Conservation (phyloP, 108 stramenopile species). For the Schizochytrium sp. region DNA sequence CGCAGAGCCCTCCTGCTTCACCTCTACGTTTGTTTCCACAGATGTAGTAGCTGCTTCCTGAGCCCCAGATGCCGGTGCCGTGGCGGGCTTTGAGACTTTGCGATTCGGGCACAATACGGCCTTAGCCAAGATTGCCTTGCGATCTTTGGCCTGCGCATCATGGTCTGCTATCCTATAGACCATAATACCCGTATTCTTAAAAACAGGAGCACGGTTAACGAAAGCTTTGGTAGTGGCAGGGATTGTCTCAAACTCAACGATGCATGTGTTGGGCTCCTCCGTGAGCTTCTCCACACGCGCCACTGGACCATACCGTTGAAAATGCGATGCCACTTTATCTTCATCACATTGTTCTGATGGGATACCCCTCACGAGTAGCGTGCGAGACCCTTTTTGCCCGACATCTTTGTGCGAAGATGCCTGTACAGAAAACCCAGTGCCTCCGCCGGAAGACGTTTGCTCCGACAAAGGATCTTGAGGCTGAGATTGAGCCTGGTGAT, state of each 20-base stretch:
- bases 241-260: background rate
- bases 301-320: conserved; percentile 53
- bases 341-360: background rate
- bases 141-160: conserved; percentile 19
- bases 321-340: conserved; percentile 10
- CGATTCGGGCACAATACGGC: background rate
- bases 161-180: background rate
- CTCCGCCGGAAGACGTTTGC: background rate
- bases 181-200: background rate
- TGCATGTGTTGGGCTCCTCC: background rate
- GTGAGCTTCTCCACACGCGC: background rate
- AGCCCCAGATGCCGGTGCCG: no score
- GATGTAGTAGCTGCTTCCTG: no score
- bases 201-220: conserved; percentile 34
- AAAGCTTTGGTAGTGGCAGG: conserved; percentile 10
- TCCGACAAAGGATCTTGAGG: background rate
- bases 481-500: background rate
- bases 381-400: background rate
- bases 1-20: no score
- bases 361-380: background rate
- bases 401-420: background rate
- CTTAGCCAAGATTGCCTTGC: background rate
- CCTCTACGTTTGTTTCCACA: no score
- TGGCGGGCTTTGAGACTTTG: background rate
- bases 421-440: background rate